Evolutionary conservation across 2,329 filamentous ascomycete species (phyloP).

Genomic region (Fusarium anthophilum): DNA sequence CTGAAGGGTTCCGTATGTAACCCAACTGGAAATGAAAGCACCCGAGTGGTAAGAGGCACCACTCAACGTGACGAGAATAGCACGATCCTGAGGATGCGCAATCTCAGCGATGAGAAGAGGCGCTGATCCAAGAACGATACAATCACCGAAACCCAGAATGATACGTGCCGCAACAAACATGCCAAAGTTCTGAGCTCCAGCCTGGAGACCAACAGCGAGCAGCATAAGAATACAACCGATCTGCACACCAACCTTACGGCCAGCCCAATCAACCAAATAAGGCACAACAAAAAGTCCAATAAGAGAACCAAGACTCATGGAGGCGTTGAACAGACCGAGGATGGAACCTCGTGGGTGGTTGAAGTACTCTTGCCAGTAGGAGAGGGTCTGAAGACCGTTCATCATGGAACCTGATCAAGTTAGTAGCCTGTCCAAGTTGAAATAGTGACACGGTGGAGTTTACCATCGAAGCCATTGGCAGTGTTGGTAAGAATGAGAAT

Average conservation of each 20-base stretch:
- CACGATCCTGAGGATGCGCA: slow-evolving; percentile 12
- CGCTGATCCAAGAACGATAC: neutral
- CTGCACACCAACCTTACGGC: slow-evolving; percentile 17
- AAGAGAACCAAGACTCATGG: slow-evolving; percentile 24
- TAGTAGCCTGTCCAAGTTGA: fast-evolving
- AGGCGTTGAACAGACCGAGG: slow-evolving; percentile 19
- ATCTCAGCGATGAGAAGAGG: slow-evolving; percentile 15
- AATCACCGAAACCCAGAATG: slow-evolving; percentile 18
- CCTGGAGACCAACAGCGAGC: slow-evolving; percentile 10
- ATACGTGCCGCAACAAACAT: slow-evolving; percentile 26
- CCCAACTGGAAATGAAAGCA: slow-evolving; percentile 18
- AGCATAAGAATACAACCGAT: slow-evolving; percentile 16
- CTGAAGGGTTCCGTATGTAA: slow-evolving; percentile 11
- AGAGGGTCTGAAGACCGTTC: slow-evolving; percentile 21
- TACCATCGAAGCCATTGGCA: slow-evolving; percentile 18
- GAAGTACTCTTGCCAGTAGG: slow-evolving; percentile 27
- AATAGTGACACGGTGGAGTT: fast-evolving
- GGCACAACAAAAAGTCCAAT: slow-evolving; percentile 24
- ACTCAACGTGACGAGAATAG: slow-evolving; percentile 6
- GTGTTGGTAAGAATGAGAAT: slow-evolving; percentile 14
- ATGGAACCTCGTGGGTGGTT: slow-evolving; percentile 16
- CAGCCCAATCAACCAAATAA: slow-evolving; percentile 19
- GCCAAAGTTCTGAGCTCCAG: slow-evolving; percentile 19
- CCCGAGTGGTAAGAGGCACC: slow-evolving; percentile 10
- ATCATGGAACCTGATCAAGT: neutral